Evolutionary conservation across 2,329 filamentous ascomycete genomes (phyloP), one percentile per base, ranked within the genome.

Genomic region (Aspergillus awamori): DNA sequence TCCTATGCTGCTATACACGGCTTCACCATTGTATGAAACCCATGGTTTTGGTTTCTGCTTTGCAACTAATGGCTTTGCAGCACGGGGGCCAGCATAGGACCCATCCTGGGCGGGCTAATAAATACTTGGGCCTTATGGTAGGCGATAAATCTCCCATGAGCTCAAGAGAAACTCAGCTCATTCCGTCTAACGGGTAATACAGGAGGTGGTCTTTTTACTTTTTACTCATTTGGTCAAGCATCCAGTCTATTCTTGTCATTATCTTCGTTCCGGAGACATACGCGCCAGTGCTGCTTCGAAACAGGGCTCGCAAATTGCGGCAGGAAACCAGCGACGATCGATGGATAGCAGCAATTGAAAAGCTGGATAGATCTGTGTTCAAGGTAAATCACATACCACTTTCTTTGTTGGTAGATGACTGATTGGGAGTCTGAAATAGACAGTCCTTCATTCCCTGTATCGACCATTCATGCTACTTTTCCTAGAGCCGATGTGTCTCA

Each of bases 241-340:
- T 80, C 4, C 77, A 91, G 68, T 81, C 90, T 57, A 71, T 82
- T 4, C 77, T 85, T 60, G 87, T 96, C 60, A 71, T 87, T 28
- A 72, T 91, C 30, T 81, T 92, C 51, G 91, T 95, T 3, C 92
- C 92, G 11, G 92, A 97, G 79, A 96, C 92, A 1, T 96, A 93
- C 74, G 90, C 82, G 63, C 82, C 82, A 24, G 82, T 72, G 26
- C 51, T 28, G 8, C 62, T 70, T 51, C 52, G 69, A 45, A 13
- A 13, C 7, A 94, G 93, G 73, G 92, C 92, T 2, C 80, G 80
- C 55, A 80, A 80, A 53, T 73, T 92, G 30, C 87, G 92, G 55
- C 84, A 86, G 70, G 85, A 89, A 59, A 95, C 90, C 0, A 88
- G 89, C 10, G 87, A 95, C 67, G 82, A 86, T 26, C 80, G 87